Conservation (phyloP, 441 rosid genomes). For the Cnidoscolus chayamansa region DNA sequence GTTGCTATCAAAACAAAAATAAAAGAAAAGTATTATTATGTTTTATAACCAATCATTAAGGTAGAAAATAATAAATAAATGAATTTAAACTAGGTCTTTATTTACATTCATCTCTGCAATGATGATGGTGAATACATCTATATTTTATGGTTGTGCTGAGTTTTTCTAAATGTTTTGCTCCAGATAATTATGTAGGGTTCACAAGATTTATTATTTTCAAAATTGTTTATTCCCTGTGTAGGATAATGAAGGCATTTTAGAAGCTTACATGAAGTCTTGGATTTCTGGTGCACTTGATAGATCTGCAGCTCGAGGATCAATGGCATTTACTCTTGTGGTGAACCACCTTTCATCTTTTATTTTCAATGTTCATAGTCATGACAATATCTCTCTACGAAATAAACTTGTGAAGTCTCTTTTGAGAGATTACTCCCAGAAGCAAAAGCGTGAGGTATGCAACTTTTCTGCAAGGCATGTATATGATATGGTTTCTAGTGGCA, state of each 20-base stretch:
- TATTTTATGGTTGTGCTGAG: background rate
- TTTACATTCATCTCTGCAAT: background rate
- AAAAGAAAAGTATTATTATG: background rate
- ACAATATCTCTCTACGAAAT: conserved; percentile 39
- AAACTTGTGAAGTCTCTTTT: conserved; percentile 66
- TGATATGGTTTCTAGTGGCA: background rate
- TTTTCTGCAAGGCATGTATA: conserved; percentile 1
- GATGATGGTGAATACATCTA: background rate
- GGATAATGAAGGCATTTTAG: conserved; percentile 69
- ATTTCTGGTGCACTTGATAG: conserved; percentile 71
- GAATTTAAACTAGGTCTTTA: background rate
- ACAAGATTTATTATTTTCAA: background rate
- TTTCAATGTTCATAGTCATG: conserved; percentile 35
- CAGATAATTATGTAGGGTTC: background rate
- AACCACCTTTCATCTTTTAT: conserved; percentile 70
- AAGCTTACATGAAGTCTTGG: conserved; percentile 84
- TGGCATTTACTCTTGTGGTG: conserved; percentile 55
- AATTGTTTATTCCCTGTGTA: conserved; percentile 25
- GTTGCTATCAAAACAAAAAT: background rate
- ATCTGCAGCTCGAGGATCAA: conserved; percentile 59
- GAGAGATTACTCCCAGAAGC: conserved; percentile 68
- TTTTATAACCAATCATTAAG: background rate
- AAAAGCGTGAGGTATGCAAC: conserved; percentile 55
- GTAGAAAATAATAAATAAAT: background rate
- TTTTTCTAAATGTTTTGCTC: background rate